phyloP scores from a whole-genome alignment of 371 early-diverging fungal genomes.

The Mucor circinelloides region DNA sequence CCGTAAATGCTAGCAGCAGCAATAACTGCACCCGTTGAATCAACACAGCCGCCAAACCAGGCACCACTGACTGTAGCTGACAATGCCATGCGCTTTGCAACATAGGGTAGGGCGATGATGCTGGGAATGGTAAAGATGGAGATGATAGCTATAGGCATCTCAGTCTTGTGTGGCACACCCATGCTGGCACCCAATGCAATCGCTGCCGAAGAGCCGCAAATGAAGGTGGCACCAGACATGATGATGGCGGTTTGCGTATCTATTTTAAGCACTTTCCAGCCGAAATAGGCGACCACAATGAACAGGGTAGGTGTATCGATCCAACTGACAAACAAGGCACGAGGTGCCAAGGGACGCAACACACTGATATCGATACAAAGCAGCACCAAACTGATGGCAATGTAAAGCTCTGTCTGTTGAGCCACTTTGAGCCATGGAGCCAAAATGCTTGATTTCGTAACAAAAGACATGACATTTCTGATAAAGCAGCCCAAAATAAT shows the following conservation, averaged over 20 bases:
- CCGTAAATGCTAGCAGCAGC: constrained; percentile 67
- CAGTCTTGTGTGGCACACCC: constrained; percentile 58
- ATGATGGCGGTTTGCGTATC: constrained; percentile 64
- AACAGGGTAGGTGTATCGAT: constrained; percentile 62
- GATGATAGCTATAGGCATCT: constrained; percentile 67
- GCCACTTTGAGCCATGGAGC: constrained; percentile 61
- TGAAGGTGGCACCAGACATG: constrained; percentile 65
- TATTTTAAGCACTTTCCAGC: constrained; percentile 54
- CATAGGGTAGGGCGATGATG: constrained; percentile 65
- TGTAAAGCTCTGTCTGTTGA: constrained; percentile 64
- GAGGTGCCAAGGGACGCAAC: constrained; percentile 56
- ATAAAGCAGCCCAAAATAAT: constrained; percentile 58
- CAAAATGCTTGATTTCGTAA: constrained; percentile 39
- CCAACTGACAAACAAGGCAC: constrained; percentile 68
- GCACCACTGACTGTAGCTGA: constrained; percentile 58
- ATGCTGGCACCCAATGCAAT: constrained; percentile 62
- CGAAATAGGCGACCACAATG: constrained; percentile 56
- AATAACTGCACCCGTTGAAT: constrained; percentile 70
- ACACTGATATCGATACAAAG: constrained; percentile 62
- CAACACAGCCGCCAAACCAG: constrained; percentile 70
- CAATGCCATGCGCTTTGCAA: constrained; percentile 50
- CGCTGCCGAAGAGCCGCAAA: constrained; percentile 69
- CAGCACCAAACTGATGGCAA: constrained; percentile 61
- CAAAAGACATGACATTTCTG: constrained; percentile 46
- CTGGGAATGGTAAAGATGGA: constrained; percentile 68